Percentiles rank a stretch among this genome's conserved stretches.
phyloP scores from a whole-genome alignment of 805 yeast species.

The Lachancea cidri region DNA sequence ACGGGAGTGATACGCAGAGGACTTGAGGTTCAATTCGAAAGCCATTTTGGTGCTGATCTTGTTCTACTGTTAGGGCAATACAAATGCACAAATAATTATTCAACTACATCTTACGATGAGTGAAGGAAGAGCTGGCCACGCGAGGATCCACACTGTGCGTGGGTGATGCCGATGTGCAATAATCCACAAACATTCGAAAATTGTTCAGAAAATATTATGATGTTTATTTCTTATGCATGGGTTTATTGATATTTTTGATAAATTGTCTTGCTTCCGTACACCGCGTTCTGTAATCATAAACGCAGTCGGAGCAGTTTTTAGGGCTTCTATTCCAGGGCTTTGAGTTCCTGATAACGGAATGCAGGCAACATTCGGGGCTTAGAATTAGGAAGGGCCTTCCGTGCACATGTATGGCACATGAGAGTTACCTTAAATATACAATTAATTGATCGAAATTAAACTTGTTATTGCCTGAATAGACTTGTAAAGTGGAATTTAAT shows the following conservation, averaged over 20 bases:
- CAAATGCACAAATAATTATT: not conserved
- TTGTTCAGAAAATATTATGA: too few species aligned
- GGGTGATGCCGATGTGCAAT: too few species aligned
- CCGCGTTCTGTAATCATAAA: not conserved
- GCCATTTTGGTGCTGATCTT: conserved; percentile 44
- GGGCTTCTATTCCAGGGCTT: not conserved
- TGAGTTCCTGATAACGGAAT: too few species aligned
- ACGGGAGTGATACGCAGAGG: conserved; percentile 96
- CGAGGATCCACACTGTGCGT: not conserved
- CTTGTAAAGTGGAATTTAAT: not conserved
- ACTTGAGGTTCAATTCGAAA: conserved; percentile 67
- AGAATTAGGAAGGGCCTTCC: not conserved
- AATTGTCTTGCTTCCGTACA: not conserved
- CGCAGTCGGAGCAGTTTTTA: too few species aligned
- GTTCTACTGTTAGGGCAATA: not conserved
- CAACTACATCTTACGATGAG: not conserved
- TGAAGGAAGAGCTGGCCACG: not conserved
- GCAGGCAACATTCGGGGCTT: not conserved
- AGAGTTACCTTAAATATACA: not conserved
- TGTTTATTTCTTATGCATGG: too few species aligned
- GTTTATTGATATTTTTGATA: not conserved
- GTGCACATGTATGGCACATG: not conserved
- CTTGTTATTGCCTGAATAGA: not conserved
- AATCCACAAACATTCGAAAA: too few species aligned
- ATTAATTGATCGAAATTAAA: not conserved